phyloP scores from a whole-genome alignment of 768 basidiomycete genomes.

The Tylopilus sp. region DNA sequence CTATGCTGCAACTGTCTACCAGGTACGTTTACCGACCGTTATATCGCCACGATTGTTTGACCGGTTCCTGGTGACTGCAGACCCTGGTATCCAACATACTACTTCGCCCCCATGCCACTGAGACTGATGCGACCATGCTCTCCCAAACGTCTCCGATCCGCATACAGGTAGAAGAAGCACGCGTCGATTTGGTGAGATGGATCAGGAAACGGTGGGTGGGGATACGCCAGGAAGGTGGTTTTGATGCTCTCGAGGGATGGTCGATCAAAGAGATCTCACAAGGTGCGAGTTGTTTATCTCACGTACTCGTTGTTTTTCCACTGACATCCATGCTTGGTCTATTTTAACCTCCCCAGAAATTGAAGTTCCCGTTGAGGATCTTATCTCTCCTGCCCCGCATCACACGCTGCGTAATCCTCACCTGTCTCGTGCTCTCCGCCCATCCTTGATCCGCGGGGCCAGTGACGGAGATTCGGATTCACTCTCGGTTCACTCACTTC shows the following conservation, averaged over 20 bases:
- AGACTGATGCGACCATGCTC: conserved; percentile 58
- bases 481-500: conserved; percentile 44
- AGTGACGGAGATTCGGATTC: conserved; percentile 37
- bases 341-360: conserved; percentile 50
- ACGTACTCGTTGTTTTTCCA: neutral
- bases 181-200: conserved; percentile 46
- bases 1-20: conserved; percentile 71
- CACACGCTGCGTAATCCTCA: conserved; percentile 24
- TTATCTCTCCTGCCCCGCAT: conserved; percentile 46
- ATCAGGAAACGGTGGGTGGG: conserved; percentile 76
- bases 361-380: conserved; percentile 75
- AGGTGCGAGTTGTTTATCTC: conserved; percentile 15
- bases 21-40: conserved; percentile 42
- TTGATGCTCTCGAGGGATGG: conserved; percentile 82
- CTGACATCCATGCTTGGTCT: neutral
- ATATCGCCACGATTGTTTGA: neutral
- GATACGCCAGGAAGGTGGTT: conserved; percentile 74
- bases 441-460: conserved; percentile 26
- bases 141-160: conserved; percentile 68
- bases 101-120: conserved; percentile 60
- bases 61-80: conserved; percentile 31
- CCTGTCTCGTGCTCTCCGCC: conserved; percentile 26
- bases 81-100: conserved; percentile 71
- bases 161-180: conserved; percentile 69
- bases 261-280: conserved; percentile 76